Evolutionary conservation across 129 eudicot species (phyloP).

Genomic region (Saposhnikovia divaricata): DNA sequence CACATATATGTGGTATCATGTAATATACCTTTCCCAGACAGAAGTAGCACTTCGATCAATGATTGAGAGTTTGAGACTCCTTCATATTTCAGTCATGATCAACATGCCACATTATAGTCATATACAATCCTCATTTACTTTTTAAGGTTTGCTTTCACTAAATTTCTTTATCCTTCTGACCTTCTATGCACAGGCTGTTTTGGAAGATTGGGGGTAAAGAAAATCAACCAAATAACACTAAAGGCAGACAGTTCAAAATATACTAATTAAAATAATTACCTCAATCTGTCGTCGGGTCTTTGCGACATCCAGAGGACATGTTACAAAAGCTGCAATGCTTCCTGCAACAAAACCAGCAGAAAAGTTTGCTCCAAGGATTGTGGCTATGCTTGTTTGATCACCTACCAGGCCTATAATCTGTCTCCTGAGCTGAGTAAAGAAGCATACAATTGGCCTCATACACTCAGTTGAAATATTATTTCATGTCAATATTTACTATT

Average conservation of each 20-base stretch:
- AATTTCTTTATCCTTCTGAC: background rate
- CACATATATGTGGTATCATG: background rate
- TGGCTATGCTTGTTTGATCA: constrained; percentile 30
- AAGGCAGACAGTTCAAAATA: background rate
- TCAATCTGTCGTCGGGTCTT: constrained; percentile 90
- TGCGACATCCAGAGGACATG: constrained; percentile 92
- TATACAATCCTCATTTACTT: background rate
- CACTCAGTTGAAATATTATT: background rate
- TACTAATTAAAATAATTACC: constrained; percentile 25
- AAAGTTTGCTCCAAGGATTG: constrained; percentile 72
- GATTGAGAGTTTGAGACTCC: background rate
- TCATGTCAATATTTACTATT: background rate
- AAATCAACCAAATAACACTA: background rate
- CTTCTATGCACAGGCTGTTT: background rate
- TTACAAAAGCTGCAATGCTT: constrained; percentile 66
- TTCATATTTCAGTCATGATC: background rate
- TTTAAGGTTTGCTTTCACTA: background rate
- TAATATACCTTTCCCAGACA: background rate
- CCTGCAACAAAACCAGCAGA: constrained; percentile 89
- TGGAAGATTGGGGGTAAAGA: background rate
- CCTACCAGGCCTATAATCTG: constrained; percentile 34
- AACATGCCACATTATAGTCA: background rate
- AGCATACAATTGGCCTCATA: background rate
- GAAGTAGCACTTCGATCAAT: background rate
- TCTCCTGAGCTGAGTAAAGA: constrained; percentile 48